Conservation (phyloP, 148 eudicot genomes). For the Cornus controversa region DNA sequence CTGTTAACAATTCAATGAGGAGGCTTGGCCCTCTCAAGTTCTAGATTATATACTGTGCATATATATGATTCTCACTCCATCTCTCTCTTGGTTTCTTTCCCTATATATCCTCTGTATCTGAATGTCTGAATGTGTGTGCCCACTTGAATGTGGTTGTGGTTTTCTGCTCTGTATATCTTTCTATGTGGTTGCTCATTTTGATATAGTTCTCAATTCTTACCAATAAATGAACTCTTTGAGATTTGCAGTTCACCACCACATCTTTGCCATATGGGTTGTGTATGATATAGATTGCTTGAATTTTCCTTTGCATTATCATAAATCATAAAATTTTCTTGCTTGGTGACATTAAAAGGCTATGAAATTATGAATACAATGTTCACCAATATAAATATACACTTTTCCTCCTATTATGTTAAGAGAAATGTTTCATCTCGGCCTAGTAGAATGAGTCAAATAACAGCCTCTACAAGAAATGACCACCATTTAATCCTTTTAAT, state of each 20-base stretch:
- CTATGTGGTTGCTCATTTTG: neutral
- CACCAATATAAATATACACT: too few species aligned
- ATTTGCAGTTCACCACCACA: neutral
- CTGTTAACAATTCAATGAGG: conserved; percentile 33
- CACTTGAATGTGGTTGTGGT: neutral
- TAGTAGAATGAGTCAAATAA: too few species aligned
- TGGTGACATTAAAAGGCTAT: neutral
- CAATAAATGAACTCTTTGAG: neutral
- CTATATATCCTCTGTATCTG: neutral
- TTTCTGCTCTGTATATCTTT: neutral
- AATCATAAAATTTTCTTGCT: neutral
- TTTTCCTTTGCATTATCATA: neutral
- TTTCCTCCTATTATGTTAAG: neutral
- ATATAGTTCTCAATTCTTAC: neutral
- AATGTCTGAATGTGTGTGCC: neutral
- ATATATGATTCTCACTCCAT: neutral
- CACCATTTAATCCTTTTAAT: too few species aligned
- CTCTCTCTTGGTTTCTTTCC: neutral
- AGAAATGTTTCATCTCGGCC: too few species aligned
- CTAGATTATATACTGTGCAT: conserved; percentile 15
- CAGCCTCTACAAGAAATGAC: too few species aligned
- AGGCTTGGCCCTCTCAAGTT: conserved; percentile 37
- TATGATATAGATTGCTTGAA: neutral
- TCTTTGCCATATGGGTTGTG: conserved; percentile 3
- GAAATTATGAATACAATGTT: neutral